Conservation (phyloP, 2,329 filamentous ascomycete species). For the Cercospora brassicicola region DNA sequence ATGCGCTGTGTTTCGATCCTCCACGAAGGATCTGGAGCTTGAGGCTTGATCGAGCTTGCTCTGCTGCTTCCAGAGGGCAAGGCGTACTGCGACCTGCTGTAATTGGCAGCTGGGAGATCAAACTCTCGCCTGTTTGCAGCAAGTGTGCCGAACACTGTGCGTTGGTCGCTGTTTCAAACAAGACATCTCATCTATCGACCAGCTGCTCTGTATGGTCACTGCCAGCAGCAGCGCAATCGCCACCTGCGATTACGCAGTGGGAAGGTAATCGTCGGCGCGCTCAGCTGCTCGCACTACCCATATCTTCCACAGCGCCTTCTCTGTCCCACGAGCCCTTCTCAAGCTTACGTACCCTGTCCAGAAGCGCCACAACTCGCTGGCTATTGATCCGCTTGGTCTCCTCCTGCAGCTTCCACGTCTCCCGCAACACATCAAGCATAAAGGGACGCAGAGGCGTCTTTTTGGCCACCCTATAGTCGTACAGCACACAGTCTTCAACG, state of each 20-base stretch:
- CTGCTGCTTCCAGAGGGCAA: neutral
- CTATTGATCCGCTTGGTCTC: constrained; percentile 56
- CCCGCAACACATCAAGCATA: constrained; percentile 60
- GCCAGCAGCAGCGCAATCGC: neutral
- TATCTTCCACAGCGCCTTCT: constrained; percentile 63
- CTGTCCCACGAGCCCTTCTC: constrained; percentile 76
- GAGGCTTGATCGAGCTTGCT: constrained; percentile 9
- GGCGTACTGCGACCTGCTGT: neutral
- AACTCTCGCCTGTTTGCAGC: neutral
- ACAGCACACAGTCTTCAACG: constrained; percentile 75
- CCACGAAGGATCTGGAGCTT: constrained; percentile 8
- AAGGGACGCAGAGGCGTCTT: constrained; percentile 62
- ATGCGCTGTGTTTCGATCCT: neutral
- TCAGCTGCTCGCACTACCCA: constrained; percentile 22
- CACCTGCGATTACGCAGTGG: neutral
- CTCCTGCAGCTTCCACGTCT: constrained; percentile 63
- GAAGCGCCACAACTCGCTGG: constrained; percentile 56
- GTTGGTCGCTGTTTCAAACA: neutral
- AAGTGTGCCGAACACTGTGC: constrained; percentile 2
- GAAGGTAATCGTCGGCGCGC: neutral
- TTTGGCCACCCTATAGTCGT: constrained; percentile 65
- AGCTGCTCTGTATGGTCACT: neutral
- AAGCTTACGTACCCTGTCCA: constrained; percentile 59
- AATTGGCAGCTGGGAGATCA: neutral
- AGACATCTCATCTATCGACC: neutral